Percentiles rank a stretch among this genome's conserved stretches.
phyloP scores from a whole-genome alignment of 768 basidiomycete genomes.

The Leccinum subgranulosum region DNA sequence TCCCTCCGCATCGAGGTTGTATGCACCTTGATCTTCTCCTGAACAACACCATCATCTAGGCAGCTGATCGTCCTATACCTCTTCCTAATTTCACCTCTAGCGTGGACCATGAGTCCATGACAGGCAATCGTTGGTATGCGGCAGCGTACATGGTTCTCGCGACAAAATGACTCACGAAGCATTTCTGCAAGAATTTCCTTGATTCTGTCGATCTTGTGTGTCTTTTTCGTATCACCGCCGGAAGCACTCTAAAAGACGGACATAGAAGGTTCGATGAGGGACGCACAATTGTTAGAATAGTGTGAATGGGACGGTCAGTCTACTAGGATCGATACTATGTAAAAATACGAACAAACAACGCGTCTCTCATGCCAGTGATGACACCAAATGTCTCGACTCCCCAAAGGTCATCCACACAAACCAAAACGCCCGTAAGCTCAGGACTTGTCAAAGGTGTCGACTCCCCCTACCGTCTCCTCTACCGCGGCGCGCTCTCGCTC shows the following conservation, averaged over 20 bases:
- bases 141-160: no score
- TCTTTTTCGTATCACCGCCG: not conserved
- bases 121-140: not conserved
- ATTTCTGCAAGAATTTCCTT: not conserved
- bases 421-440: not conserved
- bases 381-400: slow-evolving; percentile 17
- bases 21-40: not conserved
- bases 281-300: not conserved
- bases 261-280: not conserved
- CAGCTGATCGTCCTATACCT: not conserved
- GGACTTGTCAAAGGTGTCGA: slow-evolving; percentile 4
- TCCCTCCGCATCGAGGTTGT: not conserved
- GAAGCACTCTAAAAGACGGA: not conserved
- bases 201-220: slow-evolving; percentile 2
- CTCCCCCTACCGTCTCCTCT: slow-evolving; percentile 51
- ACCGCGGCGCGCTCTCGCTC: slow-evolving; percentile 70
- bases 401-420: slow-evolving; percentile 6
- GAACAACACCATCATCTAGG: not conserved
- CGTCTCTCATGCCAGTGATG: not conserved
- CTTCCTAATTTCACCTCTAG: not conserved
- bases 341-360: not conserved
- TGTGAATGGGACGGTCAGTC: not conserved
- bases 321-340: no score
- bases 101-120: not conserved
- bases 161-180: slow-evolving; percentile 4